Conservation (phyloP, 1,139 yeast species). For the Lodderomyces oxycetoniae region DNA sequence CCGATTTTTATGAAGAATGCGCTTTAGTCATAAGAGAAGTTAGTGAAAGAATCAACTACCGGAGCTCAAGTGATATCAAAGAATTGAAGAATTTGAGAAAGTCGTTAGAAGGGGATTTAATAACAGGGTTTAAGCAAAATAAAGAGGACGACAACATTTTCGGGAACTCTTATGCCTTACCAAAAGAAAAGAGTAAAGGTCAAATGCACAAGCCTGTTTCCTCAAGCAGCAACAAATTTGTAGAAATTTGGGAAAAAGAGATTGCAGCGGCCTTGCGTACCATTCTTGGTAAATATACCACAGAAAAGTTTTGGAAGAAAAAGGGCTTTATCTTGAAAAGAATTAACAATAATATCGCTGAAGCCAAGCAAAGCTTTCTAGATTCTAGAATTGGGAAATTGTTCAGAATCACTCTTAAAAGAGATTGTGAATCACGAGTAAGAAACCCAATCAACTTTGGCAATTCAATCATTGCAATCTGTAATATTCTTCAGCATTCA, state of each 20-base stretch:
- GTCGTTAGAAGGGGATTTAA: conserved; percentile 13
- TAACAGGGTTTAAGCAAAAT: conserved; percentile 10
- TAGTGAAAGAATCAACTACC: conserved; percentile 36
- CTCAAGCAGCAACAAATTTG: not conserved
- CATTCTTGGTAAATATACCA: not conserved
- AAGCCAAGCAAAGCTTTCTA: conserved; percentile 15
- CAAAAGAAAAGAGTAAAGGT: not conserved
- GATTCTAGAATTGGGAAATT: conserved; percentile 39
- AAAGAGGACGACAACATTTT: conserved; percentile 23
- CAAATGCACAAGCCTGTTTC: not conserved
- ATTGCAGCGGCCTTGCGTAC: not conserved
- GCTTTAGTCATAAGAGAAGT: conserved; percentile 47
- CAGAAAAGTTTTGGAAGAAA: too few species aligned
- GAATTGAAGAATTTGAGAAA: conserved; percentile 22
- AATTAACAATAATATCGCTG: not conserved
- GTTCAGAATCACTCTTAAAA: conserved; percentile 43
- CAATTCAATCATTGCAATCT: conserved; percentile 57
- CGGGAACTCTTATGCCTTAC: conserved; percentile 24
- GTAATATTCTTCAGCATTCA: conserved; percentile 57
- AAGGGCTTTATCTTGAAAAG: not conserved
- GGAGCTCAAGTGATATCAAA: conserved; percentile 29
- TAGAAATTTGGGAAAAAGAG: not conserved
- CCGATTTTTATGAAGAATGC: conserved; percentile 56
- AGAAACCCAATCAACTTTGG: conserved; percentile 57
- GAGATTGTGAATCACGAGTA: conserved; percentile 58